These are phyloP conservation scores for Aureobasidium leucospermi DNA, from an alignment of 2,329 filamentous ascomycete genomes.

Conservation along the genomic window DNA sequence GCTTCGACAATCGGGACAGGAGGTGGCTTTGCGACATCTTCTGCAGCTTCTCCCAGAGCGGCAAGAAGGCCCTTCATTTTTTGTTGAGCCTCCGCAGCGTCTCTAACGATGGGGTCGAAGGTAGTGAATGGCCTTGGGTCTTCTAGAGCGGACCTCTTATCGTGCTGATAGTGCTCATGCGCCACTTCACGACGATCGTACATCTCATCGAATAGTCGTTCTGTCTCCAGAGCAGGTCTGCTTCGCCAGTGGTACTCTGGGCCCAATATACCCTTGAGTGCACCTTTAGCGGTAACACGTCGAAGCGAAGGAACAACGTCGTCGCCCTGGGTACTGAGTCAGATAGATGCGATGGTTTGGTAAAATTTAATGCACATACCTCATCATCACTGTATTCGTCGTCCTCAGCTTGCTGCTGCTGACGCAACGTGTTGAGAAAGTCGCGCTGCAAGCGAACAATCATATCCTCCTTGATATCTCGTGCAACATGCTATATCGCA, in stretches of 20 bases:
- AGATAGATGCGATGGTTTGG: neutral
- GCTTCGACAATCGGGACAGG: slow-evolving; percentile 16
- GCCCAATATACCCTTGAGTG: slow-evolving; percentile 17
- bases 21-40: slow-evolving; percentile 9
- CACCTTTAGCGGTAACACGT: slow-evolving; percentile 25
- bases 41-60: slow-evolving; percentile 28
- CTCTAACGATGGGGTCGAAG: slow-evolving; percentile 34
- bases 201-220: slow-evolving; percentile 29
- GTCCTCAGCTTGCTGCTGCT: slow-evolving; percentile 28
- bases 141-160: slow-evolving; percentile 12
- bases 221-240: slow-evolving; percentile 33
- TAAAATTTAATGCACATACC: slow-evolving; percentile 21
- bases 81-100: slow-evolving; percentile 32
- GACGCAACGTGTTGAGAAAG: slow-evolving; percentile 30
- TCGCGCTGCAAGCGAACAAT: slow-evolving; percentile 25
- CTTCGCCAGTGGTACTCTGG: slow-evolving; percentile 34
- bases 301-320: slow-evolving; percentile 27
- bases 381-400: slow-evolving; percentile 35
- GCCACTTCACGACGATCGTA: slow-evolving; percentile 18
- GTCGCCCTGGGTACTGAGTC: slow-evolving; percentile 8
- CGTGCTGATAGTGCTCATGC: slow-evolving; percentile 10
- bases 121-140: slow-evolving; percentile 30
- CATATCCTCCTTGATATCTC: slow-evolving; percentile 22
- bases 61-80: slow-evolving; percentile 28
- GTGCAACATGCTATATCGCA: slow-evolving; percentile 13